Conservation (phyloP, 345 rosid species). For the Sonneratia alba region DNA sequence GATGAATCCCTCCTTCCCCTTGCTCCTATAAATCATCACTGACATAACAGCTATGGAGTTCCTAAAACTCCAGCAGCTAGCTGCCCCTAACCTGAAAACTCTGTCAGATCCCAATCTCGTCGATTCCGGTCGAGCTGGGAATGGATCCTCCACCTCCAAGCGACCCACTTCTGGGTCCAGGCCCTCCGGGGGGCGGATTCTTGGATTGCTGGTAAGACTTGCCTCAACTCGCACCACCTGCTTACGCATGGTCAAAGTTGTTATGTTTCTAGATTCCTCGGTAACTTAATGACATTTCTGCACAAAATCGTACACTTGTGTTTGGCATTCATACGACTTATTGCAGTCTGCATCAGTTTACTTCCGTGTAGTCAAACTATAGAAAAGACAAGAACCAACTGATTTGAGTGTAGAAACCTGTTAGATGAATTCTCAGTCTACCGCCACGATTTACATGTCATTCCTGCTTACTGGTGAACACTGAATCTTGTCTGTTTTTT, state of each 20-base stretch:
- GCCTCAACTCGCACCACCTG: neutral
- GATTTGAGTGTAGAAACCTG: neutral
- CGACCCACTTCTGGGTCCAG: constrained; percentile 28
- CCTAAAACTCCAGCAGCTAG: neutral
- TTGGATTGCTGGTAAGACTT: constrained; percentile 32
- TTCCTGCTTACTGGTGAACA: neutral
- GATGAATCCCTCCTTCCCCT: neutral
- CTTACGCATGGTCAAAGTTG: neutral
- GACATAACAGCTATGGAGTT: neutral
- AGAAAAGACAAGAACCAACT: neutral
- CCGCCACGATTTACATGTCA: neutral
- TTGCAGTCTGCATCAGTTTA: neutral
- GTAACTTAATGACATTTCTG: neutral
- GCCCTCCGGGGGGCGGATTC: constrained; percentile 22
- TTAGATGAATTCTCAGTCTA: neutral
- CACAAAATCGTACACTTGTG: neutral
- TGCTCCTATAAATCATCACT: neutral
- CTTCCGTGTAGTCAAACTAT: neutral
- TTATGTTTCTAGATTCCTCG: neutral
- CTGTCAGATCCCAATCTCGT: neutral
- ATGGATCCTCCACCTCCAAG: constrained; percentile 38
- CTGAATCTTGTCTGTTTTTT: neutral
- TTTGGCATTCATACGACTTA: neutral
- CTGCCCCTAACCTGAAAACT: neutral
- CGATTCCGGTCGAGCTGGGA: neutral